Evolutionary conservation across 1,284 basidiomycete species (phyloP).

Genomic region (Peniophora sp.): DNA sequence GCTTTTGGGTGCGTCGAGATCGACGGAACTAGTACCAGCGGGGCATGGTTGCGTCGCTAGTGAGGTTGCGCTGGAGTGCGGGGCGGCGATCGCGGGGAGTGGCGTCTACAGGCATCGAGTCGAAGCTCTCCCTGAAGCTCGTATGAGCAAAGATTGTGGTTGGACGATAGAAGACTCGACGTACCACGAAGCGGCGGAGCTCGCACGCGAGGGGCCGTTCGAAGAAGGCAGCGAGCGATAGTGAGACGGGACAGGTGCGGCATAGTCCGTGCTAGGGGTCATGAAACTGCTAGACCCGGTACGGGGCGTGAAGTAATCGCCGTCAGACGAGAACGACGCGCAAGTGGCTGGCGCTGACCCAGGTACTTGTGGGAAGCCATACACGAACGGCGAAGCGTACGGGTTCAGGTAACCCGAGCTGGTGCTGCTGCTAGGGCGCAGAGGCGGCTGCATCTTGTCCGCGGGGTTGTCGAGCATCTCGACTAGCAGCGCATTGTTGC

Average conservation of each 20-base stretch:
- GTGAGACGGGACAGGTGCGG: neutral
- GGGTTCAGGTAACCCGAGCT: slow-evolving; percentile 19
- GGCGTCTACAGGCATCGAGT: neutral
- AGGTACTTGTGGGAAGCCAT: neutral
- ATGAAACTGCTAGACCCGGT: neutral
- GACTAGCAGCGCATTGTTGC: slow-evolving; percentile 37
- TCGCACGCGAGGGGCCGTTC: slow-evolving; percentile 7
- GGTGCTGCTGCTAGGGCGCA: slow-evolving; percentile 9
- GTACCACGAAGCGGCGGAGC: slow-evolving; percentile 10
- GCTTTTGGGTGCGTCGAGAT: no score
- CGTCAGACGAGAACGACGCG: slow-evolving; percentile 1
- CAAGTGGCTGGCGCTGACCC: slow-evolving; percentile 13
- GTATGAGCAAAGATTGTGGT: neutral
- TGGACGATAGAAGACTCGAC: no score
- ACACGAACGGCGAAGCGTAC: slow-evolving; percentile 24
- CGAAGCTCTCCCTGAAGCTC: neutral
- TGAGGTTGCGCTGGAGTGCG: neutral
- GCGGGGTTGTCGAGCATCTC: slow-evolving; percentile 29
- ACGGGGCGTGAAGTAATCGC: slow-evolving; percentile 9
- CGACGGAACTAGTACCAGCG: no score
- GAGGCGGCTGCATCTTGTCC: neutral
- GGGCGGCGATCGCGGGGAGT: neutral
- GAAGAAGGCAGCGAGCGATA: slow-evolving; percentile 9
- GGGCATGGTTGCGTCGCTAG: neutral
- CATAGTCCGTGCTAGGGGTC: neutral